phyloP scores from a whole-genome alignment of 2,329 filamentous ascomycete species.

The Diaporthe citriasiana region DNA sequence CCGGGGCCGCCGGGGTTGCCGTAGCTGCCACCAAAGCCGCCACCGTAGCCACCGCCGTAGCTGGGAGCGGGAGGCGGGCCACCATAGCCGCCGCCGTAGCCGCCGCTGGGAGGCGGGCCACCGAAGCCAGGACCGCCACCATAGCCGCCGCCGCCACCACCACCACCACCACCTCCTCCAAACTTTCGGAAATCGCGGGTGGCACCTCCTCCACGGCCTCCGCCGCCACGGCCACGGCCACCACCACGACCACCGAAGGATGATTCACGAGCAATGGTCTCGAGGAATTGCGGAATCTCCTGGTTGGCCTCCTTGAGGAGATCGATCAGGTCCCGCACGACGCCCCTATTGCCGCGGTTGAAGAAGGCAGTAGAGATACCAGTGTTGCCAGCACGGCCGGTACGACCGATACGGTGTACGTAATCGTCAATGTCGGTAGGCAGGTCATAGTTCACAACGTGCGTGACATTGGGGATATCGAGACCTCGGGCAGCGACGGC shows the following conservation, averaged over 20 bases:
- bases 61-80: slow-evolving; percentile 50
- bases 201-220: slow-evolving; percentile 77
- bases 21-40: slow-evolving; percentile 69
- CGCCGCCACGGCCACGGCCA: slow-evolving; percentile 60
- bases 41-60: slow-evolving; percentile 54
- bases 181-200: slow-evolving; percentile 94
- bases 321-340: slow-evolving; percentile 96
- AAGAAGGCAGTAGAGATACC: slow-evolving; percentile 99
- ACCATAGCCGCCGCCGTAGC: slow-evolving; percentile 60
- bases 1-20: slow-evolving; percentile 77
- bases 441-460: slow-evolving; percentile 99
- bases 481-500: slow-evolving; percentile 92
- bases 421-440: slow-evolving; percentile 99
- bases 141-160: slow-evolving; percentile 58
- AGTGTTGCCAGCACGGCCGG: slow-evolving; percentile 98
- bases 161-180: slow-evolving; percentile 65
- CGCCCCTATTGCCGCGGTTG: slow-evolving; percentile 99
- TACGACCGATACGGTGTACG: slow-evolving; percentile 99
- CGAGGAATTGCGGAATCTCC: slow-evolving; percentile 92
- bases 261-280: slow-evolving; percentile 96
- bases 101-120: slow-evolving; percentile 53
- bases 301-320: slow-evolving; percentile 99
- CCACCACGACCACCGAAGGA: slow-evolving; percentile 82
- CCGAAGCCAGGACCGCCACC: slow-evolving; percentile 55
- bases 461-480: slow-evolving; percentile 96